phyloP scores from a whole-genome alignment of 202 grass and related monocot genomes.

The Zoysia matrella region DNA sequence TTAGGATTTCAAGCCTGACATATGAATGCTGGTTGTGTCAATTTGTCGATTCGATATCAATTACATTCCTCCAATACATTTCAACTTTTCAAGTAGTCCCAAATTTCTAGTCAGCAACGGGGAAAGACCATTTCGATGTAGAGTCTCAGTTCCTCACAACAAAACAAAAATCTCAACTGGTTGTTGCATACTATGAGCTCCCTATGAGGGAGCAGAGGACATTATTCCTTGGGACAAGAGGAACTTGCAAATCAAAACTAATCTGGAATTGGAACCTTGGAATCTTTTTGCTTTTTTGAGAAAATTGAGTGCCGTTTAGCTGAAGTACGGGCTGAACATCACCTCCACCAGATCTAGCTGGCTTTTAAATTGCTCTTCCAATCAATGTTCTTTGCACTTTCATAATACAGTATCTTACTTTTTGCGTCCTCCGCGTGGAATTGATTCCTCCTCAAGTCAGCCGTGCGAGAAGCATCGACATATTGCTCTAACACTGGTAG shows the following conservation, averaged over 20 bases:
- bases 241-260: conserved; percentile 45
- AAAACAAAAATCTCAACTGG: not conserved
- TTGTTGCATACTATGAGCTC: conserved; percentile 39
- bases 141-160: not conserved
- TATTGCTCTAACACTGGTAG: conserved; percentile 39
- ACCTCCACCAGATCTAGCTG: conserved; percentile 55
- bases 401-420: not conserved
- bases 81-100: not conserved
- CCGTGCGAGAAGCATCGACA: conserved; percentile 34
- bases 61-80: not conserved
- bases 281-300: conserved; percentile 32
- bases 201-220: conserved; percentile 53
- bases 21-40: not conserved
- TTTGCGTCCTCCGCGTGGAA: conserved; percentile 30
- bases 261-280: conserved; percentile 46
- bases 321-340: conserved; percentile 42
- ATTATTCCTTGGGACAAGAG: conserved; percentile 36
- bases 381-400: conserved; percentile 37
- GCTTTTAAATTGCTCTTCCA: not conserved
- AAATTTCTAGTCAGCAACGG: not conserved
- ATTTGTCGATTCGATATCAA: conserved; percentile 15
- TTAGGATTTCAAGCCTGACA: conserved; percentile 6
- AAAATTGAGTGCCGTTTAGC: conserved; percentile 30
- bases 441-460: too few species aligned
- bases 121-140: not conserved